A percentile compares a stretch with the other conserved stretches of the same genome.
phyloP scores from a whole-genome alignment of 2,329 filamentous ascomycete genomes.

The Fusarium devonianum region DNA sequence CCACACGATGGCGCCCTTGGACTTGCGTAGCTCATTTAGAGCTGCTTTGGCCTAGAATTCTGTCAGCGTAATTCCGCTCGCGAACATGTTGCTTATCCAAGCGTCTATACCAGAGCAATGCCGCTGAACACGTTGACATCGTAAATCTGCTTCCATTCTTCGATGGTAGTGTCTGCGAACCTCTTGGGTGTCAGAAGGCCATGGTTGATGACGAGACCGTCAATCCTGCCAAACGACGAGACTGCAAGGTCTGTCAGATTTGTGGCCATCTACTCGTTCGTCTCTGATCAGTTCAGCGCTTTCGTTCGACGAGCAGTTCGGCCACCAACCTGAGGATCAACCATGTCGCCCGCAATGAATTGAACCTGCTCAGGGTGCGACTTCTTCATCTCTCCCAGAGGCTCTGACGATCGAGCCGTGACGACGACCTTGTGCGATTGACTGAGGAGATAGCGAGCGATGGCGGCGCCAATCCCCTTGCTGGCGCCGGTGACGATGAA shows the following conservation, averaged over 20 bases:
- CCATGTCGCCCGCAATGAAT: slow-evolving; percentile 63
- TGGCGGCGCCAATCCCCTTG: slow-evolving; percentile 67
- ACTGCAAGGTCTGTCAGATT: slow-evolving; percentile 72
- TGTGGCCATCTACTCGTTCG: slow-evolving; percentile 61
- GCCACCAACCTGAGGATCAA: slow-evolving; percentile 50
- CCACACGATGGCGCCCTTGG: slow-evolving; percentile 76
- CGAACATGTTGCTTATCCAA: no score
- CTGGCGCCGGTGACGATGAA: slow-evolving; percentile 74
- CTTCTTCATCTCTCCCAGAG: slow-evolving; percentile 59
- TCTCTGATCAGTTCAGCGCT: no score
- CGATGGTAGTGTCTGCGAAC: slow-evolving; percentile 70
- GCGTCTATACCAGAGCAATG: slow-evolving; percentile 72
- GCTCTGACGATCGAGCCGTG: slow-evolving; percentile 61
- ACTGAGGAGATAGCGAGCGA: slow-evolving; percentile 59
- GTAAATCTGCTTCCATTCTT: slow-evolving; percentile 79
- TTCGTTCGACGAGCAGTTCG: no score
- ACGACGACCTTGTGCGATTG: slow-evolving; percentile 66
- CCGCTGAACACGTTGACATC: slow-evolving; percentile 89
- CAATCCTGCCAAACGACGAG: slow-evolving; percentile 73
- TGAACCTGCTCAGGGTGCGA: slow-evolving; percentile 59
- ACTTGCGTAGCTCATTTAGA: slow-evolving; percentile 71
- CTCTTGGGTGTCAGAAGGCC: slow-evolving; percentile 79
- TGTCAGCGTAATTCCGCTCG: slow-evolving; percentile 10
- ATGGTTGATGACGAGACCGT: slow-evolving; percentile 89
- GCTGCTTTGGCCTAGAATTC: slow-evolving; percentile 70